A percentile compares a stretch with the other conserved stretches of the same genome.
phyloP scores from a whole-genome alignment of 805 yeast genomes.

The Jamesozyma lodderae region DNA sequence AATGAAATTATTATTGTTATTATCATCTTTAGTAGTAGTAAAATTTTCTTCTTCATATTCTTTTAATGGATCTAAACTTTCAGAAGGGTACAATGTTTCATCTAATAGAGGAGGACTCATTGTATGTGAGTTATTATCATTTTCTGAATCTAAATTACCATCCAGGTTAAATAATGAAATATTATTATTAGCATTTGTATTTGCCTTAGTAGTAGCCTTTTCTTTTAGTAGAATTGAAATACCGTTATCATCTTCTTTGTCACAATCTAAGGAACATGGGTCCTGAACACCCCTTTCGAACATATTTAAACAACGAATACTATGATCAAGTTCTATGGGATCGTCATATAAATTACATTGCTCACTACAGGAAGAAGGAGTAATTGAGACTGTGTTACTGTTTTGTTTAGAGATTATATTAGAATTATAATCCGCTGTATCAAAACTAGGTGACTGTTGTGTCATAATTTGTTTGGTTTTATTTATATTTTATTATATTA shows the following conservation, averaged over 20 bases:
- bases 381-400: too few relatives aligned
- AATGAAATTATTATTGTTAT: too few relatives aligned
- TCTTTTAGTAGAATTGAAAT: neutral
- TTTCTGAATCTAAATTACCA: neutral
- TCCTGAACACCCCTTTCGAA: constrained; percentile 25
- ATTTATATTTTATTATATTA: too few relatives aligned
- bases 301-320: constrained; percentile 11
- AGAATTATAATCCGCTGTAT: too few relatives aligned
- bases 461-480: too few relatives aligned
- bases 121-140: neutral
- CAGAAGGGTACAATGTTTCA: neutral
- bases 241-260: constrained; percentile 11
- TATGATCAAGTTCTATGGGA: neutral
- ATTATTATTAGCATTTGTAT: neutral
- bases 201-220: neutral
- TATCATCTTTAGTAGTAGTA: neutral
- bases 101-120: neutral
- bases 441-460: too few relatives aligned
- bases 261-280: constrained; percentile 23
- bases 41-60: neutral
- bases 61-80: constrained; percentile 1
- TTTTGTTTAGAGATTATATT: too few relatives aligned
- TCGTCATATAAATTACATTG: too few relatives aligned
- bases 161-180: neutral
- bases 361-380: too few relatives aligned